Conservation (phyloP, 2,329 filamentous ascomycete genomes). For the Xylaria sp. region DNA sequence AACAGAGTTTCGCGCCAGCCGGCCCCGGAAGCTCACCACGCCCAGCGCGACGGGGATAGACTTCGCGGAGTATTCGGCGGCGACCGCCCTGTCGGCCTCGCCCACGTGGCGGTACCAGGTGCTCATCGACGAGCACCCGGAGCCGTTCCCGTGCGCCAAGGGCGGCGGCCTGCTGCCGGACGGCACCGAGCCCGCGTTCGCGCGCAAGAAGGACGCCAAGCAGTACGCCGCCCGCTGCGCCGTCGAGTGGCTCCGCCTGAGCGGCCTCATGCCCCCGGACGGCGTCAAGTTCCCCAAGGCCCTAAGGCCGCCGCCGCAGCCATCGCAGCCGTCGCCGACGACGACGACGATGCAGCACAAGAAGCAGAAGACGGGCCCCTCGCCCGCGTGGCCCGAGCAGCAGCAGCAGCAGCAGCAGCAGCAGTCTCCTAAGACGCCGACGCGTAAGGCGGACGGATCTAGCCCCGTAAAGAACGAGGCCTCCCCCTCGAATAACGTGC, state of each 20-base stretch:
- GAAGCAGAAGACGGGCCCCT: conserved; percentile 7
- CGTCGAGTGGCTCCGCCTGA: conserved; percentile 43
- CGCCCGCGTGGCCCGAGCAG: conserved; percentile 28
- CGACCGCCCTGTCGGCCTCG: conserved; percentile 6
- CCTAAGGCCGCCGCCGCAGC: conserved; percentile 32
- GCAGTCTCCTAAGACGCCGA: no score
- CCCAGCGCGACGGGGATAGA: conserved; percentile 9
- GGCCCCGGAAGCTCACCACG: conserved; percentile 12
- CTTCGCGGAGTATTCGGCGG: conserved; percentile 26
- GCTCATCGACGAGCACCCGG: conserved; percentile 29
- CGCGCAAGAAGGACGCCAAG: conserved; percentile 57
- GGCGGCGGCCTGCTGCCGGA: conserved; percentile 36
- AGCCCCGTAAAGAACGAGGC: no score
- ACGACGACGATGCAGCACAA: conserved; percentile 21
- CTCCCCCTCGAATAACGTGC: neutral
- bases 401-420: no score
- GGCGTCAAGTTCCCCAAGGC: conserved; percentile 19
- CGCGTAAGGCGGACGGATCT: conserved; percentile 7
- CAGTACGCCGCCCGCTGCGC: conserved; percentile 55
- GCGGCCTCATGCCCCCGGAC: conserved; percentile 33
- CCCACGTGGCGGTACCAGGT: conserved; percentile 33
- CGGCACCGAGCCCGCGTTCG: conserved; percentile 41
- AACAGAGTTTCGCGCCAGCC: conserved; percentile 37
- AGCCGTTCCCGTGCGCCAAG: conserved; percentile 30
- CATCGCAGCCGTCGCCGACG: conserved; percentile 38